These are phyloP conservation scores for Spizellomyces sp. DNA, from an alignment of 192 early-diverging fungal species.

Conservation along the genomic window DNA sequence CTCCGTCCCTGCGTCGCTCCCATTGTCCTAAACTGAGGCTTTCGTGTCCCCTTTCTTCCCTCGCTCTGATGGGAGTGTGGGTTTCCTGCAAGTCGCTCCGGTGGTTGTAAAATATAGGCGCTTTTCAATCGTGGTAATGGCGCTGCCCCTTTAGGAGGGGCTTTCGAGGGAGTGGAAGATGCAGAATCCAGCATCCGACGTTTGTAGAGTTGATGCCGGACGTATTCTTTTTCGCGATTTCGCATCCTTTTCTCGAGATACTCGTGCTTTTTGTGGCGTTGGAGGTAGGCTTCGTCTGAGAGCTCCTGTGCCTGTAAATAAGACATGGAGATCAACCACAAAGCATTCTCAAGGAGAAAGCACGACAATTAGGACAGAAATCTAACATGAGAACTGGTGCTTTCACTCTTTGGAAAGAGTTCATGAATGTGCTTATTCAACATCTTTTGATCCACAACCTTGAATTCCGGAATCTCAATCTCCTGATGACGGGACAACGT, in stretches of 20 bases:
- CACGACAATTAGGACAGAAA: not conserved
- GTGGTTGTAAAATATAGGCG: not conserved
- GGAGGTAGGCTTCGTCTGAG: constrained; percentile 14
- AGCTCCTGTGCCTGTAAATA: not conserved
- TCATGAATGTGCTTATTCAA: not conserved
- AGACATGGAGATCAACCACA: no score
- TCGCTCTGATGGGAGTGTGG: not conserved
- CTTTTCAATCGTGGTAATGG: not conserved
- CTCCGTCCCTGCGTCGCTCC: not conserved
- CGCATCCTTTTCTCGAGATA: constrained; percentile 15
- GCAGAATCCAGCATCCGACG: no score
- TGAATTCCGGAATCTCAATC: constrained; percentile 6
- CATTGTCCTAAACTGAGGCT: not conserved
- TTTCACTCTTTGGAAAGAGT: not conserved
- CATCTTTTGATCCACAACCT: not conserved
- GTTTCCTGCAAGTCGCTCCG: not conserved
- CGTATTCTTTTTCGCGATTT: constrained; percentile 28
- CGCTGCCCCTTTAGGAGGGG: not conserved
- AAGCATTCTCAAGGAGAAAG: no score
- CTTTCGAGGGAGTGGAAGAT: no score
- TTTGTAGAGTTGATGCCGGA: constrained; percentile 24
- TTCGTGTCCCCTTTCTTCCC: not conserved
- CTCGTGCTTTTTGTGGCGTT: constrained; percentile 22
- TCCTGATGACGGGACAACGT: not conserved
- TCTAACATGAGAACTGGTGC: not conserved